Conservation (phyloP, 495 filamentous ascomycete genomes). For the Gamarada debralockiae region DNA sequence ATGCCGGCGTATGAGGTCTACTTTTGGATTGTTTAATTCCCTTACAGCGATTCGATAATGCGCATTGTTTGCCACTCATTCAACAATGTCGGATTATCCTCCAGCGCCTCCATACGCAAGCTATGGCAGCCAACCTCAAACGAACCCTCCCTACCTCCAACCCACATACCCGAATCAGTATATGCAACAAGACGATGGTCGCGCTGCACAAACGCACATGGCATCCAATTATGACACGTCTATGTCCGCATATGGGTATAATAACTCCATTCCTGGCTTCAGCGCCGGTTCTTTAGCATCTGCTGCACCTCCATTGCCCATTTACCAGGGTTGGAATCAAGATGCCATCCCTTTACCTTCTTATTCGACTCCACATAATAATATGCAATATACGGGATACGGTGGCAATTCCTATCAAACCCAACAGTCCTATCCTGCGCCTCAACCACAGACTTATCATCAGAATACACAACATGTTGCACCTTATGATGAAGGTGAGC, state of each 20-base stretch:
- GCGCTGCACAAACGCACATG: slow-evolving; percentile 8
- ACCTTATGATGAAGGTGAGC: slow-evolving; percentile 66
- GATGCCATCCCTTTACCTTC: slow-evolving; percentile 12
- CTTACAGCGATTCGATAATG: slow-evolving; percentile 5
- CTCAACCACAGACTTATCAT: slow-evolving; percentile 10
- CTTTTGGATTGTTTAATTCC: neutral
- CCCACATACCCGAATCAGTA: slow-evolving; percentile 22
- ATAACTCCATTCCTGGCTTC: slow-evolving; percentile 15
- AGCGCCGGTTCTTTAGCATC: slow-evolving; percentile 11
- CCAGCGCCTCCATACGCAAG: slow-evolving; percentile 44
- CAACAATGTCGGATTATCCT: slow-evolving; percentile 54
- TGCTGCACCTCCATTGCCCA: slow-evolving; percentile 21
- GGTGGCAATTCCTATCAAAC: slow-evolving; percentile 7
- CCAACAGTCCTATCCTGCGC: slow-evolving; percentile 10
- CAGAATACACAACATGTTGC: slow-evolving; percentile 13
- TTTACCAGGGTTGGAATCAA: slow-evolving; percentile 26
- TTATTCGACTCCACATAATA: slow-evolving; percentile 16
- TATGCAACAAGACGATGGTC: slow-evolving; percentile 10
- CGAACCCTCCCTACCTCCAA: slow-evolving; percentile 17
- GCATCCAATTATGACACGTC: slow-evolving; percentile 17
- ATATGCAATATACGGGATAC: slow-evolving; percentile 11
- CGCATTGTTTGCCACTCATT: slow-evolving; percentile 3
- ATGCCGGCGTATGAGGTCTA: neutral
- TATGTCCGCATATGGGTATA: slow-evolving; percentile 21
- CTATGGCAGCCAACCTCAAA: slow-evolving; percentile 19